Evolutionary conservation across 176 grass and related monocot genomes (phyloP), one percentile per base, ranked within the genome.

Genomic region (Carex scoparia): DNA sequence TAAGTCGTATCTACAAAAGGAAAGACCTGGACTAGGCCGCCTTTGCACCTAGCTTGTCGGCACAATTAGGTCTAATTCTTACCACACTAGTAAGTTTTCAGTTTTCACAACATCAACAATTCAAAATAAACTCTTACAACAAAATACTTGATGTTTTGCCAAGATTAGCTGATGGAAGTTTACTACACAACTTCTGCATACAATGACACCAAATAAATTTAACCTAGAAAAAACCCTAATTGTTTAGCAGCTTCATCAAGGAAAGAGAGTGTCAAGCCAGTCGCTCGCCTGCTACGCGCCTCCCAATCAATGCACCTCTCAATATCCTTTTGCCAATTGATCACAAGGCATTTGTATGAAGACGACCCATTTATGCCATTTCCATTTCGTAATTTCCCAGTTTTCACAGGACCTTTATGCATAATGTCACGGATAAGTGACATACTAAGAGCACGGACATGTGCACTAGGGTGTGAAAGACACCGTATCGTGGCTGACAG

Each of bases 291-390:
- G 90, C 87, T 99, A 58, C 88, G 91, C 53, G 93, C 90, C 89
- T 99, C 97, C 97, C 97, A 99, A 38, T 90, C 87, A 65, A 99
- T 89, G 87, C 93, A 99, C 49, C 90, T 96, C 84, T 91, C 91
- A 0, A 99, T 84, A 59, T 99, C 97, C 8, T 90, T 80, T 61
- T 90, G 97, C 97, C 97, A 99, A 62, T 92, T 92, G 69, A 81
- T 81, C 69, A 82, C 81, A 7, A 93, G 56, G 84, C 91, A 94
- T 61, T 83, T 86, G 74, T 95, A 99, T 15, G 85, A 89, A 31
- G 95, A 70, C 5, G 51, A 11, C 74, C 72, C 91, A 9, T 85
- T 63, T 27, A 93, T 79, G 55, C 91, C 80, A 40, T 87, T 85
- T 7, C 89, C 89, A 66, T 88, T 91, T 56, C 73, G 70, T 55